A percentile compares a stretch with the other conserved stretches of the same genome.
phyloP scores from a whole-genome alignment of 805 yeast species.

The Saccharomycodes ludwigii region DNA sequence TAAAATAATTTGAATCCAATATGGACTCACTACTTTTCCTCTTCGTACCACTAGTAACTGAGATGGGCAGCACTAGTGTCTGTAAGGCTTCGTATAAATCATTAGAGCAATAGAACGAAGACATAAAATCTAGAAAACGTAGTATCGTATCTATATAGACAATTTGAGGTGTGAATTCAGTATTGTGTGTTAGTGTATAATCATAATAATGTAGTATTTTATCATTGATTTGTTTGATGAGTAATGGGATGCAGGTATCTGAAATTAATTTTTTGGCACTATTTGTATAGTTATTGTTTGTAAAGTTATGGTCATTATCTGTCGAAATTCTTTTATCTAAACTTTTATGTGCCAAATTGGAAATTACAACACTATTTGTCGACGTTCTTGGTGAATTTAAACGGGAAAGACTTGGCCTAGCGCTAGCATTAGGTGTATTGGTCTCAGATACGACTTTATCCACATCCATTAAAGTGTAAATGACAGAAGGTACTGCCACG shows the following conservation, averaged over 20 bases:
- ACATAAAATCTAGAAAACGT: conserved; percentile 50
- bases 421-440: no score
- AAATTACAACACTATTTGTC: no score
- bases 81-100: conserved; percentile 32
- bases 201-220: conserved; percentile 34
- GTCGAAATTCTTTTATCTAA: no score
- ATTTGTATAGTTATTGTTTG: not conserved
- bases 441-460: no score
- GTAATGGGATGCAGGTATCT: conserved; percentile 28
- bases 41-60: no score
- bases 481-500: conserved; percentile 25
- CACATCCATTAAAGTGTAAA: no score
- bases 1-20: not conserved
- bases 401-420: no score
- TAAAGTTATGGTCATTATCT: not conserved
- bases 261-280: not conserved
- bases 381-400: no score
- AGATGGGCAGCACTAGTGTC: no score
- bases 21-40: no score
- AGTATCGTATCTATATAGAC: conserved; percentile 64
- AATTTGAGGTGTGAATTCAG: conserved; percentile 71
- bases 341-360: no score
- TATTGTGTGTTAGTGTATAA: conserved; percentile 41
- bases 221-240: conserved; percentile 27
- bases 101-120: conserved; percentile 36